phyloP scores from a whole-genome alignment of 1,284 basidiomycete species.

The Fomitopsis palustris region DNA sequence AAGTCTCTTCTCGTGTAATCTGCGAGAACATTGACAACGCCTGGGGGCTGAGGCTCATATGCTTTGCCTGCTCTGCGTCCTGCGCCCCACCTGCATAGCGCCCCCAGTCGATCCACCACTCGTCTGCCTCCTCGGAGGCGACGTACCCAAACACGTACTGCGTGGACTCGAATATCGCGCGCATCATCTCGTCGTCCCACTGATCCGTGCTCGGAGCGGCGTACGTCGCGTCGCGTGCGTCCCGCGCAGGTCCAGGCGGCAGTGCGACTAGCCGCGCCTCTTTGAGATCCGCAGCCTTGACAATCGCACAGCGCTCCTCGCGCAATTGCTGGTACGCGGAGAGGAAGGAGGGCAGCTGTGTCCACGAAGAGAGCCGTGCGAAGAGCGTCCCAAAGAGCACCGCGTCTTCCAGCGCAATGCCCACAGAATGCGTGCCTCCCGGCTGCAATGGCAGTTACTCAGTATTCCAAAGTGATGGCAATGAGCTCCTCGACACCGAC shows the following conservation, averaged over 20 bases:
- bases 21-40: not conserved
- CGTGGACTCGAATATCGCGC: conserved; percentile 24
- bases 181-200: conserved; percentile 23
- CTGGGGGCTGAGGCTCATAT: no score
- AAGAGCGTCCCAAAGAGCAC: conserved; percentile 46
- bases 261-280: conserved; percentile 34
- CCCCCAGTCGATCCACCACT: conserved; percentile 37
- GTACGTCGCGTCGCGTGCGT: conserved; percentile 37
- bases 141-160: conserved; percentile 29
- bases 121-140: conserved; percentile 31
- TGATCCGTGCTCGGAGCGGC: conserved; percentile 15
- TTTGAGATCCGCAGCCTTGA: conserved; percentile 33
- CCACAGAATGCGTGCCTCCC: conserved; percentile 38
- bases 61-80: not conserved
- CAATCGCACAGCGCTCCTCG: conserved; percentile 33
- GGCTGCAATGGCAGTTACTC: no score
- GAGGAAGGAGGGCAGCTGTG: conserved; percentile 40
- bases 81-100: conserved; percentile 14
- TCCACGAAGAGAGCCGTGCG: conserved; percentile 34
- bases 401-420: conserved; percentile 41
- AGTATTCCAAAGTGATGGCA: conserved; percentile 28
- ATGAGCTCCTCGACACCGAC: conserved; percentile 30
- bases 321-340: conserved; percentile 45
- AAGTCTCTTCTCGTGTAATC: not conserved
- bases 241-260: conserved; percentile 37